Conservation (phyloP, 169 alveolate species). For the Eimeria tenella region DNA sequence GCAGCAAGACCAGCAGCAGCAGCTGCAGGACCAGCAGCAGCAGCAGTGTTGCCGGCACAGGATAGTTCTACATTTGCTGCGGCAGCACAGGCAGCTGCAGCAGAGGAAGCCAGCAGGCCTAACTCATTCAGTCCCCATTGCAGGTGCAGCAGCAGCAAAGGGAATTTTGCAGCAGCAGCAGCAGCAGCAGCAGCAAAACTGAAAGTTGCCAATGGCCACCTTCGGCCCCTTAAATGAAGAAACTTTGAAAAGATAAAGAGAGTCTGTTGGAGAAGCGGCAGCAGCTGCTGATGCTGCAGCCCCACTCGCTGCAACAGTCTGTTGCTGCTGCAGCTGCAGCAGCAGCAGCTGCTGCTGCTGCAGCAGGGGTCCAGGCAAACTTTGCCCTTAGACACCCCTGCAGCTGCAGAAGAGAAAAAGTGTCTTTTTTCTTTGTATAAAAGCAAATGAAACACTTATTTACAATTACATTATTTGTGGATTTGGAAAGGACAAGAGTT, state of each 20-base stretch:
- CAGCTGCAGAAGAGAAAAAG: too few species aligned
- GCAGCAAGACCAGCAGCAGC: background rate
- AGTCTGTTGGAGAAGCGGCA: too few species aligned
- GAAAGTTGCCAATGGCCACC: too few species aligned
- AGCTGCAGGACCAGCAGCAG: background rate
- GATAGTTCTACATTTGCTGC: background rate
- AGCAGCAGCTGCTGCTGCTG: conserved; percentile 9
- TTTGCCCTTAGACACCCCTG: too few species aligned
- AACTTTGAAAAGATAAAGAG: too few species aligned
- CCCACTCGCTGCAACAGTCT: background rate
- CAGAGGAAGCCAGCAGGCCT: background rate
- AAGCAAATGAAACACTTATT: too few species aligned
- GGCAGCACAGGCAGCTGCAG: background rate
- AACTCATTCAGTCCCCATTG: too few species aligned
- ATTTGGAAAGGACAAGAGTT: too few species aligned
- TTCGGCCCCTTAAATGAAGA: too few species aligned
- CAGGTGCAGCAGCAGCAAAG: background rate
- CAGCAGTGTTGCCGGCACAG: background rate
- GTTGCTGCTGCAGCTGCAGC: background rate
- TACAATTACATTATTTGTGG: too few species aligned
- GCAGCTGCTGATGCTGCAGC: background rate
- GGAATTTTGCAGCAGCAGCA: background rate
- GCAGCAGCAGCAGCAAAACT: background rate
- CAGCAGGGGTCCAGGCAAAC: background rate
- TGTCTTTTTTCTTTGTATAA: too few species aligned